Percentiles rank a stretch among this genome's conserved stretches.
These are phyloP conservation scores for Aegilops speltoides DNA, from an alignment of 176 grass and related monocot genomes.

Conservation along the genomic window DNA sequence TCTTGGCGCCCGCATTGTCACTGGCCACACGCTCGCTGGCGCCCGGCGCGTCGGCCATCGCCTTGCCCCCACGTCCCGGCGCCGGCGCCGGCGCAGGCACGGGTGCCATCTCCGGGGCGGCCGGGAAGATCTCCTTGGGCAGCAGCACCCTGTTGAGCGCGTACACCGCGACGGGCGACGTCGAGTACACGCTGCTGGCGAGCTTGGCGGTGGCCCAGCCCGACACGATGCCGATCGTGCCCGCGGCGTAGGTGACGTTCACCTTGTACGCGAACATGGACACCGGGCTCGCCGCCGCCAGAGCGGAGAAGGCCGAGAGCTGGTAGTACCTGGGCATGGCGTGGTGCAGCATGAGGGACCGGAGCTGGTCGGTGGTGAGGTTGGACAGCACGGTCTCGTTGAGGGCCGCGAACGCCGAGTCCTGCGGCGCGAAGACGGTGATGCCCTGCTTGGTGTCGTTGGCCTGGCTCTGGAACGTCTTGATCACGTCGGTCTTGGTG, in stretches of 20 bases:
- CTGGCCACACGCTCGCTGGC: not conserved
- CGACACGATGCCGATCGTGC: constrained; percentile 27
- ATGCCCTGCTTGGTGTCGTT: constrained; percentile 45
- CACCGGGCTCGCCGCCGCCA: constrained; percentile 31
- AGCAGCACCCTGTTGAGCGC: constrained; percentile 42
- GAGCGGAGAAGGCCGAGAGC: constrained; percentile 46
- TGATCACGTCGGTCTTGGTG: constrained; percentile 42
- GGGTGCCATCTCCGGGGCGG: constrained; percentile 32
- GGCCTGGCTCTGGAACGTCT: constrained; percentile 46
- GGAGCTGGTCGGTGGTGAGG: constrained; percentile 47
- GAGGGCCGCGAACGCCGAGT: constrained; percentile 47
- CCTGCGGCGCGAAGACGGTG: constrained; percentile 48
- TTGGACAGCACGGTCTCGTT: constrained; percentile 23
- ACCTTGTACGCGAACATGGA: constrained; percentile 40
- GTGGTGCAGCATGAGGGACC: constrained; percentile 52
- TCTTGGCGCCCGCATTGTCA: not conserved
- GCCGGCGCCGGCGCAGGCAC: constrained; percentile 11
- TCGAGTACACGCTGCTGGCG: constrained; percentile 50
- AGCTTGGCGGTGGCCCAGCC: constrained; percentile 40
- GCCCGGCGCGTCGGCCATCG: not conserved
- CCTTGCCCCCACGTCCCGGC: not conserved
- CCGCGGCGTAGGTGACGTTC: constrained; percentile 42
- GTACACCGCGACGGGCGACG: constrained; percentile 37
- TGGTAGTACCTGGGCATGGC: constrained; percentile 33
- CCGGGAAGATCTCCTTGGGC: constrained; percentile 41